These are phyloP conservation scores for Zea luxurians DNA, from an alignment of 176 grass and related monocot species.

Conservation along the genomic window DNA sequence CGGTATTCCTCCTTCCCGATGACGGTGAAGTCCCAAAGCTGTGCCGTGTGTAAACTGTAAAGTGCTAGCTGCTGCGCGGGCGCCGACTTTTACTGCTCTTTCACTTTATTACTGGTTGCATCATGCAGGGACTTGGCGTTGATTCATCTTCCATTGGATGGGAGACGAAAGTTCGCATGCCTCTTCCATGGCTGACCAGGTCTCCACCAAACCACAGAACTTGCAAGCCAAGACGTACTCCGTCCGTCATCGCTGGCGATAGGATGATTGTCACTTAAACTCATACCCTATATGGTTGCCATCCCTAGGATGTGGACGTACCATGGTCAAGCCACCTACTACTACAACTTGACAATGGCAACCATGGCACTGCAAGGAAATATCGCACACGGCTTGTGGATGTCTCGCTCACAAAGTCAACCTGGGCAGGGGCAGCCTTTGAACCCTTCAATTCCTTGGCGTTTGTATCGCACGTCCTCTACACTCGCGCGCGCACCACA, in stretches of 20 bases:
- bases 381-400: background rate
- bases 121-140: background rate
- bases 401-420: background rate
- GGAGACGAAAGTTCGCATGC: background rate
- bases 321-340: conserved; percentile 1
- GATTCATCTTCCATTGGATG: conserved; percentile 5
- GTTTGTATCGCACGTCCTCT: conserved; percentile 1
- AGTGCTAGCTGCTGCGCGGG: background rate
- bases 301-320: background rate
- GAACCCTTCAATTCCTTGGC: conserved; percentile 33
- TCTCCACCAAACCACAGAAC: background rate
- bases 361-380: conserved; percentile 22
- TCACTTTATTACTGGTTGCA: background rate
- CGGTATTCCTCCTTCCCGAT: too few relatives aligned
- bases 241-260: conserved; percentile 28
- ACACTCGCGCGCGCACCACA: background rate
- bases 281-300: too few relatives aligned
- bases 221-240: background rate
- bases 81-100: background rate
- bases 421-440: background rate
- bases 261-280: background rate
- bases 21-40: background rate
- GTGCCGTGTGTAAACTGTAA: background rate
- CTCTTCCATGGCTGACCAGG: background rate
- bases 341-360: conserved; percentile 27